Evolutionary conservation across 2,329 filamentous ascomycete species (phyloP), one percentile per base, ranked within the genome.

Genomic region (Dactylellina parvicollis): DNA sequence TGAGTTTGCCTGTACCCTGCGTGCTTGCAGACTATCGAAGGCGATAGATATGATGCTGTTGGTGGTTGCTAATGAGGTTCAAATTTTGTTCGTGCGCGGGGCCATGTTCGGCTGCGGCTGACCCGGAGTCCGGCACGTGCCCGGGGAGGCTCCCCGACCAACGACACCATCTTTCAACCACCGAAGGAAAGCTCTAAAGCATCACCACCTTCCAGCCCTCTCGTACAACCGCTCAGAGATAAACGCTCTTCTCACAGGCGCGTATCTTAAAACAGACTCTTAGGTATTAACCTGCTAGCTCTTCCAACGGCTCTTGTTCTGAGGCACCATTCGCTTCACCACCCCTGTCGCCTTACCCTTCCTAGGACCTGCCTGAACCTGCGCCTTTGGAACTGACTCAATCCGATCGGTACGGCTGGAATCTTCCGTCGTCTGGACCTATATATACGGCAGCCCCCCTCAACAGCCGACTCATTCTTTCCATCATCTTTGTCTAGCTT

Each of bases 301-400:
- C 46, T 38, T 64, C 20, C 8, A 49, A 52, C n/a, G 18, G 59
- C 36, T 46, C 42, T 34, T 28, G 26, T 52, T 47, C 34, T 67
- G 42, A 57, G 52, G 42, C 28, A 52, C 54, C 12, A 16, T 38
- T 16, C 14, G 20, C 32, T 46, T 57, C 46, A 28, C n/a, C n/a
- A 55, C 22, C 61, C 49, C 46, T 55, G 59, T 42, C 42, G 28
- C n/a, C 30, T 22, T n/a, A n/a, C 36, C 26, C 10, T 9, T 38
- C 36, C 14, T 55, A 30, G 18, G 50, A 24, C 50, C 32, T 22
- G 32, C 20, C 20, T 55, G 18, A 22, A 24, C n/a, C 32, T 72
- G 57, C 67, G 59, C 59, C 67, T 72, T 72, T 72, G 67, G 38
- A 65, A 42, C 59, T 65, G 67, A 72, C 50, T 72, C 67, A 72